Percentiles rank a stretch among this genome's conserved stretches.
These are phyloP conservation scores for Viridothelium virens DNA, from an alignment of 495 filamentous ascomycete species.

Conservation along the genomic window DNA sequence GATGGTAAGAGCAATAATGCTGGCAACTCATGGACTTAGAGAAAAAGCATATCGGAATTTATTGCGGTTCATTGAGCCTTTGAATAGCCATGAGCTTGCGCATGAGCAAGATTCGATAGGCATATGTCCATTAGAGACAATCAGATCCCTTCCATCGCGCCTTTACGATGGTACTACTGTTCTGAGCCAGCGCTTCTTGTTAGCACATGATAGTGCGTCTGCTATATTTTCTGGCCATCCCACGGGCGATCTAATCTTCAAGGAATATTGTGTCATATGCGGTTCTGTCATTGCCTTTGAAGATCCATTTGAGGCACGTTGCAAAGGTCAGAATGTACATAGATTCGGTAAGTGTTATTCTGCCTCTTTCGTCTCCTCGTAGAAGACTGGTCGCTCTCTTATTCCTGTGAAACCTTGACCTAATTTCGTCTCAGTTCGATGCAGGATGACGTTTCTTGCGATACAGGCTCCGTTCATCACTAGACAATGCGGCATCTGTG, in stretches of 20 bases:
- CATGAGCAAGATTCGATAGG: not conserved
- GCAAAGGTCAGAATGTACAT: not conserved
- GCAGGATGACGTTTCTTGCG: conserved; percentile 16
- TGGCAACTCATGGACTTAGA: not conserved
- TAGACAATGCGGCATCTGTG: conserved; percentile 16
- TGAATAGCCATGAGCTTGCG: not conserved
- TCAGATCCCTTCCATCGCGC: not conserved
- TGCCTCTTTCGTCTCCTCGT: not conserved
- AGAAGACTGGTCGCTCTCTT: not conserved
- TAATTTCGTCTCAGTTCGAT: conserved; percentile 15
- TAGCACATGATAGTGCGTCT: not conserved
- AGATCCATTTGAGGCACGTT: conserved; percentile 1
- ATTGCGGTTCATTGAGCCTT: not conserved
- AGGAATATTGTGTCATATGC: conserved; percentile 13
- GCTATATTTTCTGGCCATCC: not conserved
- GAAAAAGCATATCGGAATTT: not conserved
- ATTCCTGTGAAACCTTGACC: not conserved
- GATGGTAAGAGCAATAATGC: not conserved
- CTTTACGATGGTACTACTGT: not conserved
- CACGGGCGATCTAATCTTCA: not conserved
- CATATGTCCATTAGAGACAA: conserved; percentile 2
- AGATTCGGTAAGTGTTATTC: conserved; percentile 1
- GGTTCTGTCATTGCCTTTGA: conserved; percentile 10
- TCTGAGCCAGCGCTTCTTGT: conserved; percentile 1
- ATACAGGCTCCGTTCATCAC: conserved; percentile 19